Conservation (phyloP, 2,329 filamentous ascomycete species). For the Blastomyces emzantsi region DNA sequence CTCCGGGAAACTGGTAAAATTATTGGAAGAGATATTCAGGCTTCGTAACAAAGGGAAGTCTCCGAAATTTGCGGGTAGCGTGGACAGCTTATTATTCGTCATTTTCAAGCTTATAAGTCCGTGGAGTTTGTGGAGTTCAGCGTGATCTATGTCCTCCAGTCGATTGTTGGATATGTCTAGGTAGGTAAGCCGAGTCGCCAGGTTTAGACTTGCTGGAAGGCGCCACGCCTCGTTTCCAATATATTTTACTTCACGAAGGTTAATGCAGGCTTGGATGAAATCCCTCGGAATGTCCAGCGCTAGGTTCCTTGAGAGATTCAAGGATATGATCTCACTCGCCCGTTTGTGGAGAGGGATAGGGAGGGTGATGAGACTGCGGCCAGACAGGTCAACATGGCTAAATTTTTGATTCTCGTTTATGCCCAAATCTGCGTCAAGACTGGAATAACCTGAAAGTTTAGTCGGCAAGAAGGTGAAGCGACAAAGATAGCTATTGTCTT, state of each 20-base stretch:
- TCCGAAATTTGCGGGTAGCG: constrained; percentile 72
- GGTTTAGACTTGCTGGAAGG: constrained; percentile 71
- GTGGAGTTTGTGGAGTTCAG: constrained; percentile 64
- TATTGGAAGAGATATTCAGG: constrained; percentile 90
- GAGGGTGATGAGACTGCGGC: constrained; percentile 85
- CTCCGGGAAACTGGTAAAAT: constrained; percentile 71
- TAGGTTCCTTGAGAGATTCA: constrained; percentile 88
- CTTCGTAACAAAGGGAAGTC: constrained; percentile 70
- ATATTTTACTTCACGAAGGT: constrained; percentile 89
- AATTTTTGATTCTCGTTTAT: constrained; percentile 80
- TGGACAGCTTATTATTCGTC: constrained; percentile 80
- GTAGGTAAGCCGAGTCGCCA: constrained; percentile 73
- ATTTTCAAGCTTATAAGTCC: constrained; percentile 82
- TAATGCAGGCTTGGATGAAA: constrained; percentile 88
- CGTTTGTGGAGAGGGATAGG: constrained; percentile 90
- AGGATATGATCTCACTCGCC: constrained; percentile 81
- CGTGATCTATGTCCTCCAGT: constrained; percentile 76
- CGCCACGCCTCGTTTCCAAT: constrained; percentile 87
- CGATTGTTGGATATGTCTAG: constrained; percentile 94
- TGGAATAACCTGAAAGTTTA: constrained; percentile 70
- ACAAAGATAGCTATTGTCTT: constrained; percentile 95
- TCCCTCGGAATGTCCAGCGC: constrained; percentile 89
- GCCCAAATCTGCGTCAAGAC: constrained; percentile 65
- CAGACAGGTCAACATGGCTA: constrained; percentile 85
- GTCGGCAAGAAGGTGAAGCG: constrained; percentile 91